These are phyloP conservation scores for Knoxia roxburghii DNA, from an alignment of 257 asterid genomes.

Conservation along the genomic window DNA sequence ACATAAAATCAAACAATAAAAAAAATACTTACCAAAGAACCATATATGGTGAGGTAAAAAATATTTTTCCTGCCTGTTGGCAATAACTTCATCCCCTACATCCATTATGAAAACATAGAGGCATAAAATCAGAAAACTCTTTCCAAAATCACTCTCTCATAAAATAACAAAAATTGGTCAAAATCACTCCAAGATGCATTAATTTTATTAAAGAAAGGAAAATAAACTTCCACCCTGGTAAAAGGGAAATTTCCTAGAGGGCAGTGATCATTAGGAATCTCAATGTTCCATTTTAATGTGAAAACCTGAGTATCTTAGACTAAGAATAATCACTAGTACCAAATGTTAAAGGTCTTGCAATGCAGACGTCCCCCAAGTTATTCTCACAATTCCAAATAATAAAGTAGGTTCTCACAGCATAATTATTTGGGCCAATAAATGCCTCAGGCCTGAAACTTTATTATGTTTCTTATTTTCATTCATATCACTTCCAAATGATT, in stretches of 20 bases:
- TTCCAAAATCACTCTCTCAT: not conserved
- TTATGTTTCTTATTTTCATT: no score
- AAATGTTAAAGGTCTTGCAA: not conserved
- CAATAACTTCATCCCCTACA: slow-evolving; percentile 86
- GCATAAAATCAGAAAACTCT: slow-evolving; percentile 1
- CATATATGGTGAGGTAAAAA: slow-evolving; percentile 71
- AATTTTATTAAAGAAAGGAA: not conserved
- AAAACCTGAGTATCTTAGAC: not conserved
- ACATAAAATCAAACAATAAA: not conserved
- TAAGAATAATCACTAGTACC: not conserved
- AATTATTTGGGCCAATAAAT: not conserved
- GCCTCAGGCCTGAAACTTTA: no score
- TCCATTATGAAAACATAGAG: slow-evolving; percentile 18
- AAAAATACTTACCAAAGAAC: slow-evolving; percentile 58
- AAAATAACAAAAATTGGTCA: not conserved
- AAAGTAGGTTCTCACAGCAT: not conserved
- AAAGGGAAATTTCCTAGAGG: not conserved
- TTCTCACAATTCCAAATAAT: not conserved
- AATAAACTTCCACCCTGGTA: not conserved
- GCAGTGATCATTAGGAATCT: not conserved
- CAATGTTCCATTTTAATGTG: no score
- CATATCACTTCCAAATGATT: no score
- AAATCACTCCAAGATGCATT: not conserved
- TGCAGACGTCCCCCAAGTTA: not conserved
- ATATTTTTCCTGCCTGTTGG: slow-evolving; percentile 82